These are phyloP conservation scores for Yamadazyma membranifaciens DNA, from an alignment of 1,139 yeast species.

Conservation along the genomic window DNA sequence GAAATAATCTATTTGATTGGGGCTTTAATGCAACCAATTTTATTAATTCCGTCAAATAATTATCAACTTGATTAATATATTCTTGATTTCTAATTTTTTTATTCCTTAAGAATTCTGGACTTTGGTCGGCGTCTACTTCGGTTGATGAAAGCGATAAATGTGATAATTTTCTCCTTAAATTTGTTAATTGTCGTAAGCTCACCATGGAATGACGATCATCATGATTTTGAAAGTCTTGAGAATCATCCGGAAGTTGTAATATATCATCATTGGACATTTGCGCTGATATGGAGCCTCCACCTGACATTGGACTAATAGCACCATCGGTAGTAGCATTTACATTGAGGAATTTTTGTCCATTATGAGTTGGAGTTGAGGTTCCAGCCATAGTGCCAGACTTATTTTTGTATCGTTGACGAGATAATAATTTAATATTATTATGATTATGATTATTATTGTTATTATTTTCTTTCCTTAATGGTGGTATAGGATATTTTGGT, in stretches of 20 bases:
- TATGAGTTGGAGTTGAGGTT: background rate
- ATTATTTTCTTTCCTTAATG: slow-evolving; percentile 18
- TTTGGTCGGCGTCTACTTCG: slow-evolving; percentile 17
- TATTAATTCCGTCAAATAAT: slow-evolving; percentile 64
- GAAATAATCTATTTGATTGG: slow-evolving; percentile 78
- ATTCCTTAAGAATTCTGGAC: slow-evolving; percentile 29
- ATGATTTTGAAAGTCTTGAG: background rate
- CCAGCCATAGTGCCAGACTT: background rate
- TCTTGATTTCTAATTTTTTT: slow-evolving; percentile 33
- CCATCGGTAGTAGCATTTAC: background rate
- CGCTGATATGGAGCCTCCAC: background rate
- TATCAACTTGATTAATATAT: slow-evolving; percentile 47
- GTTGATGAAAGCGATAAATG: slow-evolving; percentile 26
- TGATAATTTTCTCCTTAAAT: slow-evolving; percentile 32
- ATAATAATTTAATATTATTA: slow-evolving; percentile 5
- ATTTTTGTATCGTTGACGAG: slow-evolving; percentile 2
- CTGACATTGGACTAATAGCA: background rate
- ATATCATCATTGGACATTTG: slow-evolving; percentile 3
- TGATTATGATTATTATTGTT: no score
- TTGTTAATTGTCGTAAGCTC: slow-evolving; percentile 20
- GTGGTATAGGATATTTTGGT: slow-evolving; percentile 34
- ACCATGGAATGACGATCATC: slow-evolving; percentile 14
- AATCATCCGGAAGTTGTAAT: background rate
- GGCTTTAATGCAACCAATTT: slow-evolving; percentile 65
- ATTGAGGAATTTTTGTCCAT: background rate